Evolutionary conservation across 192 early-diverging fungal genomes (phyloP).

Genomic region (Kickxella alabastrina): DNA sequence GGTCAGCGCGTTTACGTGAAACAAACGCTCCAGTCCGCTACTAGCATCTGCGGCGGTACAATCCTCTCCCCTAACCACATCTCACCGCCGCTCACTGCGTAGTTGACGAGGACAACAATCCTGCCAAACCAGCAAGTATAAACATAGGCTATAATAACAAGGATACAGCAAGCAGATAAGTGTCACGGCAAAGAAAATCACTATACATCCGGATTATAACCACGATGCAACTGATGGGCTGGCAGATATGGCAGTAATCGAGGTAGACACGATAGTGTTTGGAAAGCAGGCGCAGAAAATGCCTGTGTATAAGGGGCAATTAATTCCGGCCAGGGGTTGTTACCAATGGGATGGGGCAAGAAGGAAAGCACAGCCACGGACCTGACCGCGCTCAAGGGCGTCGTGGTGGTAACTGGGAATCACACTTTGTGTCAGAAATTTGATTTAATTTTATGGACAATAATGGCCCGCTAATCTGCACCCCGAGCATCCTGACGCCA

Average conservation of each 20-base stretch:
- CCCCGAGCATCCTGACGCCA: conserved; percentile 8
- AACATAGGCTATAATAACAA: background rate
- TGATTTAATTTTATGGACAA: conserved; percentile 1
- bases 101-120: background rate
- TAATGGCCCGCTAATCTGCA: conserved; percentile 11
- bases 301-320: conserved; percentile 3
- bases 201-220: background rate
- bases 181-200: background rate
- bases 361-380: background rate
- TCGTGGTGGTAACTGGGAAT: background rate
- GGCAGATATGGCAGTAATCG: conserved; percentile 11
- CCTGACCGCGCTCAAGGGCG: background rate
- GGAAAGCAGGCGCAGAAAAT: conserved; percentile 1
- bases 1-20: background rate
- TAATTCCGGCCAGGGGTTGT: background rate
- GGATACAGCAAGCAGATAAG: background rate
- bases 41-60: conserved; percentile 7
- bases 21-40: background rate
- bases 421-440: background rate
- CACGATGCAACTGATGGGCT: background rate
- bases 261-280: background rate
- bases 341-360: conserved; percentile 16
- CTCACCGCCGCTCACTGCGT: conserved; percentile 14
- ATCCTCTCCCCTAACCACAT: conserved; percentile 1
- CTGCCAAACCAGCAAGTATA: background rate